Evolutionary conservation across 2,329 filamentous ascomycete species (phyloP).

Genomic region (Incumbomyces delicatus): DNA sequence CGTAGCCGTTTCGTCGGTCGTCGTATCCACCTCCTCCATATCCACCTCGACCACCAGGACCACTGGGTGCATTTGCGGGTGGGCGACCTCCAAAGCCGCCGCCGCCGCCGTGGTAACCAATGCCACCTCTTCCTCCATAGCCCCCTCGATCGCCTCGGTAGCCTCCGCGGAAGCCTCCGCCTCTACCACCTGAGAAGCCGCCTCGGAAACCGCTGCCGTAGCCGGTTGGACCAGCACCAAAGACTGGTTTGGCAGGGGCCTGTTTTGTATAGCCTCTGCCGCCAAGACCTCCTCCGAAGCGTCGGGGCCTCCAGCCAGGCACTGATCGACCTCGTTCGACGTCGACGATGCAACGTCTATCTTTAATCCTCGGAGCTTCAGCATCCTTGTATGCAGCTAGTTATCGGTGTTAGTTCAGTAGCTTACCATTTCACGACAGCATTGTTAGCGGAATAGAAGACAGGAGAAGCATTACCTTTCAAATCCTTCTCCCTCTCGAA

Average conservation of each 20-base stretch:
- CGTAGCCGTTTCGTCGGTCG: conserved; percentile 44
- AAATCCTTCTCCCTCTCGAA: conserved; percentile 97
- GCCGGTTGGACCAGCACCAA: conserved; percentile 47
- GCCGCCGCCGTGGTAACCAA: conserved; percentile 22
- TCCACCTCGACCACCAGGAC: conserved; percentile 45
- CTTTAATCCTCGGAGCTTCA: conserved; percentile 87
- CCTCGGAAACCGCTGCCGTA: conserved; percentile 47
- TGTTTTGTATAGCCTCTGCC: conserved; percentile 88
- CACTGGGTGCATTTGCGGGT: conserved; percentile 35
- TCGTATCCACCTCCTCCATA: conserved; percentile 38
- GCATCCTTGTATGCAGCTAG: conserved; percentile 80
- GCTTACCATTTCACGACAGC: conserved; percentile 18
- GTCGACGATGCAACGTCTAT: conserved; percentile 84
- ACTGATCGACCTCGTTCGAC: conserved; percentile 93
- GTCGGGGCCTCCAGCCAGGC: conserved; percentile 82
- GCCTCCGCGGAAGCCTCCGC: conserved; percentile 45
- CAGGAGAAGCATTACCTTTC: conserved; percentile 65
- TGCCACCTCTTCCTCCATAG: conserved; percentile 27
- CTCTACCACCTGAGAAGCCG: conserved; percentile 40
- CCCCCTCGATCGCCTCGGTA: conserved; percentile 32
- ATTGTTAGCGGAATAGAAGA: conserved; percentile 15
- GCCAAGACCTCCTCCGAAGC: conserved; percentile 84
- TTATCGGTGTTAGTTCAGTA: conserved; percentile 27
- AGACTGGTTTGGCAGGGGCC: conserved; percentile 60
- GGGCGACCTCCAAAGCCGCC: conserved; percentile 35